These are phyloP conservation scores for Nematocida parisii DNA, from an alignment of 371 early-diverging fungal species.

Conservation along the genomic window DNA sequence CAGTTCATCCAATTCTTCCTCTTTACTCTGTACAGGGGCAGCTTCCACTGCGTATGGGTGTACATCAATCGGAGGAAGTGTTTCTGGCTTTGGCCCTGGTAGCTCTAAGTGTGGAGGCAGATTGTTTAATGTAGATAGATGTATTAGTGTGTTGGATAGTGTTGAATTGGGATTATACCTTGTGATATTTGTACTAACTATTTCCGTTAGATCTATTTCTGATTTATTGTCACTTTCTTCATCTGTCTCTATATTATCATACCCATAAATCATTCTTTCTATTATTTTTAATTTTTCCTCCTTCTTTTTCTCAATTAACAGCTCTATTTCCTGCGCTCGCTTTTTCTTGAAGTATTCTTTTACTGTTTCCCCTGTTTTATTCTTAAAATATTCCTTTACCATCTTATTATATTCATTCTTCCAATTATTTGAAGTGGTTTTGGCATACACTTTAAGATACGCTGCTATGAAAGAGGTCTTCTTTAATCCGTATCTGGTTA, in stretches of 20 bases:
- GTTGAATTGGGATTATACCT: constrained; percentile 28
- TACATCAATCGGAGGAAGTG: constrained; percentile 6
- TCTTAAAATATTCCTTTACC: constrained; percentile 57
- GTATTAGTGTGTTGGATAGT: constrained; percentile 36
- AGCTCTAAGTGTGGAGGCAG: constrained; percentile 56
- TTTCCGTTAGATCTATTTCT: background rate
- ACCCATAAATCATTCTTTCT: constrained; percentile 60
- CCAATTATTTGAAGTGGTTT: constrained; percentile 45
- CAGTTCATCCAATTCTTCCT: constrained; percentile 48
- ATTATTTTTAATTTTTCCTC: constrained; percentile 51
- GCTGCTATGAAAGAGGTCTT: constrained; percentile 55
- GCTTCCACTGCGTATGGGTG: constrained; percentile 16
- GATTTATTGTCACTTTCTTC: constrained; percentile 17
- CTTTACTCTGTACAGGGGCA: background rate
- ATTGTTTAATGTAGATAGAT: constrained; percentile 45
- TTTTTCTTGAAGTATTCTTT: constrained; percentile 50
- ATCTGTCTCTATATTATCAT: constrained; percentile 51
- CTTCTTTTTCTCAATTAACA: constrained; percentile 53
- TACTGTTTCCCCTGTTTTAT: constrained; percentile 47
- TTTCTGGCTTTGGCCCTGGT: constrained; percentile 56
- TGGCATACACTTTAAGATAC: constrained; percentile 58
- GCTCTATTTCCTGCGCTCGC: constrained; percentile 30
- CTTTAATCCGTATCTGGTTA: constrained; percentile 39
- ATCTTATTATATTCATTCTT: constrained; percentile 56
- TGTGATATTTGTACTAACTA: constrained; percentile 17